These are phyloP conservation scores for Austroboletus niveus DNA, from an alignment of 1,284 basidiomycete species.

Conservation along the genomic window DNA sequence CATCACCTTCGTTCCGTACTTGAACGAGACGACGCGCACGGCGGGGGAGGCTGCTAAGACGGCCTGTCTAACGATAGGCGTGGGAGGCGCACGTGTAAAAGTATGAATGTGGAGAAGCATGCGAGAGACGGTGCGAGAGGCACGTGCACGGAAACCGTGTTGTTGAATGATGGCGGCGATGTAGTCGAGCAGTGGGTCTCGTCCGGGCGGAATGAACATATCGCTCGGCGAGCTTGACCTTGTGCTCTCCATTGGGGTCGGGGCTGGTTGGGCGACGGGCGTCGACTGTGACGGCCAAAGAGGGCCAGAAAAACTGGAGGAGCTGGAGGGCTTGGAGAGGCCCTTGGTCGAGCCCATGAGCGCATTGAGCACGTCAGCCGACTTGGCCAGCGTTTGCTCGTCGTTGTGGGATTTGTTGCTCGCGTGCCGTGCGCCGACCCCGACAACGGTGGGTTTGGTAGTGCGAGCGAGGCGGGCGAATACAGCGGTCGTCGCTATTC, in stretches of 20 bases:
- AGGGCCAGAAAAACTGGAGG: not conserved
- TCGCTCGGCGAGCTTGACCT: not conserved
- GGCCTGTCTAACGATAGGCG: slow-evolving; percentile 76
- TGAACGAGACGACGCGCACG: slow-evolving; percentile 52
- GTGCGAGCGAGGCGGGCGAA: not conserved
- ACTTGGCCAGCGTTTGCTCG: slow-evolving; percentile 22
- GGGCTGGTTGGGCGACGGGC: not conserved
- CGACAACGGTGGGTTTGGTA: not conserved
- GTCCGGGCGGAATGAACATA: slow-evolving; percentile 65
- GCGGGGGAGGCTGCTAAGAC: slow-evolving; percentile 66
- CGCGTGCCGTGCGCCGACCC: slow-evolving; percentile 7
- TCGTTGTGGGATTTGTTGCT: slow-evolving; percentile 19
- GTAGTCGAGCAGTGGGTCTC: slow-evolving; percentile 76
- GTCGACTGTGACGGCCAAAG: not conserved
- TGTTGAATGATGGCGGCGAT: slow-evolving; percentile 66
- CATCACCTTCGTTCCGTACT: slow-evolving; percentile 60
- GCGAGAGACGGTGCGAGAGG: slow-evolving; percentile 54
- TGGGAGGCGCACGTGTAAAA: slow-evolving; percentile 69
- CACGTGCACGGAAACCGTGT: slow-evolving; percentile 68
- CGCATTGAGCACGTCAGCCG: slow-evolving; percentile 18
- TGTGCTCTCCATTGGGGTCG: not conserved
- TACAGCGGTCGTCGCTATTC: no score
- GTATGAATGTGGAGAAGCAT: slow-evolving; percentile 72
- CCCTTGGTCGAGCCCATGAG: slow-evolving; percentile 22
- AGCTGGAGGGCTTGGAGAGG: slow-evolving; percentile 3